These are phyloP conservation scores for Macrophomina tecta DNA, from an alignment of 2,329 filamentous ascomycete genomes.

Conservation along the genomic window DNA sequence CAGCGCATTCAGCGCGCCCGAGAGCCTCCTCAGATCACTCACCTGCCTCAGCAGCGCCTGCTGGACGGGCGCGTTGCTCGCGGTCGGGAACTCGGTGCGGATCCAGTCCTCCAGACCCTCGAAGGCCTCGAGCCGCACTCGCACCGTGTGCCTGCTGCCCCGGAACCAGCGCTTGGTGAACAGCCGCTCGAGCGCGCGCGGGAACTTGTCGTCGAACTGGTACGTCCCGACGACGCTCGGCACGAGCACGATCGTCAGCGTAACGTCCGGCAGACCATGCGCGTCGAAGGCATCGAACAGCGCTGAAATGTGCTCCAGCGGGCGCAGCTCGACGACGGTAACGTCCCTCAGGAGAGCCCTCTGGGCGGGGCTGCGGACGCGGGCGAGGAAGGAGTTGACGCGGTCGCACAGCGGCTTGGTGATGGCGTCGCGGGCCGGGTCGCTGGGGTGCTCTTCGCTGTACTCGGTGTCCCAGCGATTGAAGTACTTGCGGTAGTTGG, in stretches of 20 bases:
- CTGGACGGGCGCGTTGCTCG: slow-evolving; percentile 7
- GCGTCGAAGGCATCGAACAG: slow-evolving; percentile 22
- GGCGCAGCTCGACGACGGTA: slow-evolving; percentile 24
- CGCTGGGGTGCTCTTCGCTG: slow-evolving; percentile 25
- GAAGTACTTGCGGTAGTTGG: slow-evolving; percentile 28
- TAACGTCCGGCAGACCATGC: slow-evolving; percentile 2
- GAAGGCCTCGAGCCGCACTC: slow-evolving; percentile 10
- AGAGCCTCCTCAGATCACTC: slow-evolving; percentile 5
- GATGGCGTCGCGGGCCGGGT: slow-evolving; percentile 17
- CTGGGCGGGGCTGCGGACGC: neutral
- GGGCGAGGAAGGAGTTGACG: slow-evolving; percentile 22
- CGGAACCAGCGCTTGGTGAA: slow-evolving; percentile 22
- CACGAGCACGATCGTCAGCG: slow-evolving; percentile 17
- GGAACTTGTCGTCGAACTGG: slow-evolving; percentile 23
- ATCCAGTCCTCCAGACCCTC: slow-evolving; percentile 26
- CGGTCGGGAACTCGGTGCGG: slow-evolving; percentile 22
- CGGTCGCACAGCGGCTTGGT: slow-evolving; percentile 24
- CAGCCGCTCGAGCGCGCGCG: slow-evolving; percentile 11
- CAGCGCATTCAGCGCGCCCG: slow-evolving; percentile 1
- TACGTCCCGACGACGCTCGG: slow-evolving; percentile 27
- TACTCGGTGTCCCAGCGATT: slow-evolving; percentile 28
- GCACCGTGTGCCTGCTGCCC: slow-evolving; percentile 9
- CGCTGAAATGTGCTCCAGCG: slow-evolving; percentile 19
- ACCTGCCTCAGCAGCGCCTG: slow-evolving; percentile 16
- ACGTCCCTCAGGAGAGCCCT: neutral